Evolutionary conservation across 2,329 filamentous ascomycete species (phyloP).

Genomic region (Aureobasidium sp.): DNA sequence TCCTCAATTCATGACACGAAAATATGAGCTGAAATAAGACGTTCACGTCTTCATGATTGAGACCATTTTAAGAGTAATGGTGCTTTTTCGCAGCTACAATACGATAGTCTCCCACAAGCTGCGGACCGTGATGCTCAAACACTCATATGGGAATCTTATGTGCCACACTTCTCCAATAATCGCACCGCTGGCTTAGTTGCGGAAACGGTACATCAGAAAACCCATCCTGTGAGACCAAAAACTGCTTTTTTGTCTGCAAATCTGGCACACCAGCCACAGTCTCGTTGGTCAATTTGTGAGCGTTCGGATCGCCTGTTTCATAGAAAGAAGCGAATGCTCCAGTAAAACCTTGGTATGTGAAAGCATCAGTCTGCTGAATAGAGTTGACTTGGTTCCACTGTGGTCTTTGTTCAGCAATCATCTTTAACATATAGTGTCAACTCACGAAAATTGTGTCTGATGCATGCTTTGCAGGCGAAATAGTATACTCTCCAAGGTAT

Average conservation of each 20-base stretch:
- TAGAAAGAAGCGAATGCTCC: slow-evolving; percentile 57
- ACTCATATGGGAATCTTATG: slow-evolving; percentile 38
- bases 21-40: no score
- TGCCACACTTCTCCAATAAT: slow-evolving; percentile 46
- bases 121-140: not conserved
- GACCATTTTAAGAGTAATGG: no score
- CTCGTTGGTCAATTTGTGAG: slow-evolving; percentile 46
- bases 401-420: not conserved
- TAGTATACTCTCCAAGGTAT: slow-evolving; percentile 55
- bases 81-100: not conserved
- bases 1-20: no score
- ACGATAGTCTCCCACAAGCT: not conserved
- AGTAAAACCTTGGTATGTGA: slow-evolving; percentile 51
- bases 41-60: no score
- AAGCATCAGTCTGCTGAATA: slow-evolving; percentile 45
- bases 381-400: slow-evolving; percentile 54
- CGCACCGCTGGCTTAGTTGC: slow-evolving; percentile 43
- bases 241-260: slow-evolving; percentile 40
- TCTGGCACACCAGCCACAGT: slow-evolving; percentile 41
- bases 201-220: slow-evolving; percentile 36
- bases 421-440: not conserved
- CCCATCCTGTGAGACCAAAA: slow-evolving; percentile 43
- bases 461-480: slow-evolving; percentile 34
- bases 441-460: not conserved
- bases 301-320: slow-evolving; percentile 52